A percentile compares a stretch with the other conserved stretches of the same genome.
These are phyloP conservation scores for Rhinocladiella mackenziei DNA, from an alignment of 2,329 filamentous ascomycete genomes.

Conservation along the genomic window DNA sequence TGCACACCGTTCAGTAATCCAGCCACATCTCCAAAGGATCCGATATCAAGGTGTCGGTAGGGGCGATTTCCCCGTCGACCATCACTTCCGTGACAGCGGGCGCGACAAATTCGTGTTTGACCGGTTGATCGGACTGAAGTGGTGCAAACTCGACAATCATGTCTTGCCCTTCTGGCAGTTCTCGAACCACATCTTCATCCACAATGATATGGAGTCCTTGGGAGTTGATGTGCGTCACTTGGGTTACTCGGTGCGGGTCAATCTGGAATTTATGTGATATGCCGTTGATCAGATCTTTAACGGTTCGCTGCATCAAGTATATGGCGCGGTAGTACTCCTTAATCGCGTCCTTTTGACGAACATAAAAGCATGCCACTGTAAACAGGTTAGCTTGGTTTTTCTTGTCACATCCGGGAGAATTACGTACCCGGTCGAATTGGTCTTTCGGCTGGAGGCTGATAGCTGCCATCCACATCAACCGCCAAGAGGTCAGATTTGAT, in stretches of 20 bases:
- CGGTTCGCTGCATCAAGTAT: conserved; percentile 73
- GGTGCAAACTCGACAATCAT: conserved; percentile 72
- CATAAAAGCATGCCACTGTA: conserved; percentile 81
- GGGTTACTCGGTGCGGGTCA: conserved; percentile 66
- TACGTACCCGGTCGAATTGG: conserved; percentile 61
- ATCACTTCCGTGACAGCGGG: conserved; percentile 16
- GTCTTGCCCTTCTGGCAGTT: conserved; percentile 85
- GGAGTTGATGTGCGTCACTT: conserved; percentile 67
- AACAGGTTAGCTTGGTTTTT: conserved; percentile 33
- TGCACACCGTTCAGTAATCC: conserved; percentile 25
- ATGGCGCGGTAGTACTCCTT: conserved; percentile 73
- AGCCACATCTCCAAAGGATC: conserved; percentile 31
- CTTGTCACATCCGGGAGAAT: conserved; percentile 6
- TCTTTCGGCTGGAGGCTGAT: conserved; percentile 72
- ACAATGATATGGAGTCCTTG: conserved; percentile 78
- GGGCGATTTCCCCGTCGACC: conserved; percentile 26
- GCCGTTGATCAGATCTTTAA: conserved; percentile 67
- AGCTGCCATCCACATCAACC: conserved; percentile 79
- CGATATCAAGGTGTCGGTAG: conserved; percentile 18
- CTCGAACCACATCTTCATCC: conserved; percentile 82
- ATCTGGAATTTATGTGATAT: conserved; percentile 78
- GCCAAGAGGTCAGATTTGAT: conserved; percentile 22
- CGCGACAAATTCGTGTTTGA: conserved; percentile 25
- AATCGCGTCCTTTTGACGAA: conserved; percentile 53
- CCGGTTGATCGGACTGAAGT: conserved; percentile 41